phyloP scores from a whole-genome alignment of 78 protist genomes.

The Dictyostelium capitatum region DNA sequence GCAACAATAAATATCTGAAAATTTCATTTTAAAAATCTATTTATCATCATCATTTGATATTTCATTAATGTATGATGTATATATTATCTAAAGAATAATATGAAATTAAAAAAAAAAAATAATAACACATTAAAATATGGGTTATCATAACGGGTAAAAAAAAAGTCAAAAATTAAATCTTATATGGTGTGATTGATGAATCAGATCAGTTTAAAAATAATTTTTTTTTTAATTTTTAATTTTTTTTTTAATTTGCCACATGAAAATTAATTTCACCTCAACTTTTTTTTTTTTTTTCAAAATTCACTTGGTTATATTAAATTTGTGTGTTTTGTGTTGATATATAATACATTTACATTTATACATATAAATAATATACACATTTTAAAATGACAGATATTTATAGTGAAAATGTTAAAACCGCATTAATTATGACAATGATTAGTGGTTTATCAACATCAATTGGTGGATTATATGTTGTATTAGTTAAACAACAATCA shows the following conservation, averaged over 20 bases:
- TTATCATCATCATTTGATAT: no score
- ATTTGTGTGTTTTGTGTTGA: not conserved
- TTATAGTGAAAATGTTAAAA: slow-evolving; percentile 44
- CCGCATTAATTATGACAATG: slow-evolving; percentile 42
- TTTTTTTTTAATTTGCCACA: not conserved
- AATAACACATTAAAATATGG: no score
- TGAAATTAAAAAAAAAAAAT: no score
- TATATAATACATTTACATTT: not conserved
- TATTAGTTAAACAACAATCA: slow-evolving; percentile 48
- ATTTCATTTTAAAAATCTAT: no score
- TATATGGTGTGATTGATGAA: no score
- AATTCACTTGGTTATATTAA: not conserved
- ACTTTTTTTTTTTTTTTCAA: not conserved
- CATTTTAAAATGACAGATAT: not conserved
- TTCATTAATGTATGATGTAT: no score
- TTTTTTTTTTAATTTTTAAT: not conserved
- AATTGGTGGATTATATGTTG: slow-evolving; percentile 63
- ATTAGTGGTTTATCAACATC: slow-evolving; percentile 69
- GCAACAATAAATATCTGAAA: no score
- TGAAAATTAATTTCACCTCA: not conserved
- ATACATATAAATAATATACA: no score
- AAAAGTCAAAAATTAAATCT: no score
- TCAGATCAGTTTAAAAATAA: no score
- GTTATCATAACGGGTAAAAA: no score
- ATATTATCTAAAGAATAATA: no score